Evolutionary conservation across 2,329 filamentous ascomycete genomes (phyloP).

Genomic region (Sporothrix brasiliensis): DNA sequence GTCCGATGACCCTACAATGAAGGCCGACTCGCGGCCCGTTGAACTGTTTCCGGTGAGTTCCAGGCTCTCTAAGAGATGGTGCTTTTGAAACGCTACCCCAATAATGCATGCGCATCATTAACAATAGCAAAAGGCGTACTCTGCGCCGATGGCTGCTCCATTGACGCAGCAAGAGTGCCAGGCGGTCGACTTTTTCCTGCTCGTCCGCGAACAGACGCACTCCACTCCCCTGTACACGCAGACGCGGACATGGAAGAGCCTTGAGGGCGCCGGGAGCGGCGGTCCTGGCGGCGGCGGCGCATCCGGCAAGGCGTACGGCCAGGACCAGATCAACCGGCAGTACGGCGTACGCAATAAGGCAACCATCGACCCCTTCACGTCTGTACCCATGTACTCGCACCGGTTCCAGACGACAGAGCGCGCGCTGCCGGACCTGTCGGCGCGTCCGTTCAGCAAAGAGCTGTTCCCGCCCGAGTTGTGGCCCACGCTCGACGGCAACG

Average conservation of each 20-base stretch:
- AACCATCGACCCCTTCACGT: conserved; percentile 60
- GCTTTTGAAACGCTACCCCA: too few species aligned
- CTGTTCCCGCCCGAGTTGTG: conserved; percentile 62
- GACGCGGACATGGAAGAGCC: conserved; percentile 47
- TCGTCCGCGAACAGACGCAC: conserved; percentile 61
- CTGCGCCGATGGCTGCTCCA: conserved; percentile 51
- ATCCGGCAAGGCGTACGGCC: conserved; percentile 51
- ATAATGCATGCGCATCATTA: background rate
- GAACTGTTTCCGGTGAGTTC: conserved; percentile 60
- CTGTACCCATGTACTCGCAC: conserved; percentile 61
- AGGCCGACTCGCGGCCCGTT: conserved; percentile 57
- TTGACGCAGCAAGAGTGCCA: conserved; percentile 51
- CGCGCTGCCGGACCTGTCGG: conserved; percentile 57
- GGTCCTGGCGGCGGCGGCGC: conserved; percentile 39
- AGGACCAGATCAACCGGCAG: conserved; percentile 60
- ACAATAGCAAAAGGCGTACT: conserved; percentile 50
- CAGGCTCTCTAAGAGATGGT: background rate
- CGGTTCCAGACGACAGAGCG: conserved; percentile 57
- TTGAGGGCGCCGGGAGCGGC: conserved; percentile 38
- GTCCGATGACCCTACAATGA: conserved; percentile 56
- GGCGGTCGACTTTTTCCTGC: conserved; percentile 56
- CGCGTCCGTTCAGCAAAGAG: conserved; percentile 52
- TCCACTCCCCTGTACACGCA: conserved; percentile 60
- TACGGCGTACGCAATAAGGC: conserved; percentile 60
- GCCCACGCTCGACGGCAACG: conserved; percentile 56